Conservation (phyloP, 2,329 filamentous ascomycete species). For the Colletotrichum limetticola region DNA sequence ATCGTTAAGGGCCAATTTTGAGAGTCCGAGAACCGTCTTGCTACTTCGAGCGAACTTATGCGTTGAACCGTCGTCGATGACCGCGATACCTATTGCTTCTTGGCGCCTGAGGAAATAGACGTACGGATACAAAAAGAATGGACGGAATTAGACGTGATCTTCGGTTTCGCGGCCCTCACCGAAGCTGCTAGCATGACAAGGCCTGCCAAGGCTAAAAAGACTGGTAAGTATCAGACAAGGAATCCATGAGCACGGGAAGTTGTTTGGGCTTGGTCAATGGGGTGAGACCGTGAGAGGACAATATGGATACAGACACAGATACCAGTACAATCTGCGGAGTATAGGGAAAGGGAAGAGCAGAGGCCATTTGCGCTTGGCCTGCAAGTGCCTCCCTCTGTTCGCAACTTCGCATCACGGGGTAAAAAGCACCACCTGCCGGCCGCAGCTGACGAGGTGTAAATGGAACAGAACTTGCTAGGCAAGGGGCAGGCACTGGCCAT, state of each 20-base stretch:
- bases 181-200: conserved; percentile 1
- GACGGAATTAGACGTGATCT: conserved; percentile 25
- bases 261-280: conserved; percentile 9
- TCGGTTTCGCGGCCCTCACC: conserved; percentile 22
- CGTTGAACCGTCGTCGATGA: background rate
- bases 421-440: background rate
- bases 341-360: background rate
- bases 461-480: background rate
- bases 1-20: background rate
- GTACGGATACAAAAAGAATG: background rate
- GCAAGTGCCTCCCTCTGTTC: background rate
- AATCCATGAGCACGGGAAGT: background rate
- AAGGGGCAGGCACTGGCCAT: background rate
- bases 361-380: background rate
- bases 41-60: background rate
- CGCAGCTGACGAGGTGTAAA: background rate
- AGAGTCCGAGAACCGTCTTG: background rate
- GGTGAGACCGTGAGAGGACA: background rate
- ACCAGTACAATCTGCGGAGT: no score
- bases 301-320: background rate
- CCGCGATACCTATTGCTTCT: background rate
- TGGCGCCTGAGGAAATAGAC: background rate
- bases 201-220: background rate
- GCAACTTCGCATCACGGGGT: background rate
- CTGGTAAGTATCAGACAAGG: background rate